These are phyloP conservation scores for Fusarium nisikadoi DNA, from an alignment of 2,329 filamentous ascomycete genomes.

Conservation along the genomic window DNA sequence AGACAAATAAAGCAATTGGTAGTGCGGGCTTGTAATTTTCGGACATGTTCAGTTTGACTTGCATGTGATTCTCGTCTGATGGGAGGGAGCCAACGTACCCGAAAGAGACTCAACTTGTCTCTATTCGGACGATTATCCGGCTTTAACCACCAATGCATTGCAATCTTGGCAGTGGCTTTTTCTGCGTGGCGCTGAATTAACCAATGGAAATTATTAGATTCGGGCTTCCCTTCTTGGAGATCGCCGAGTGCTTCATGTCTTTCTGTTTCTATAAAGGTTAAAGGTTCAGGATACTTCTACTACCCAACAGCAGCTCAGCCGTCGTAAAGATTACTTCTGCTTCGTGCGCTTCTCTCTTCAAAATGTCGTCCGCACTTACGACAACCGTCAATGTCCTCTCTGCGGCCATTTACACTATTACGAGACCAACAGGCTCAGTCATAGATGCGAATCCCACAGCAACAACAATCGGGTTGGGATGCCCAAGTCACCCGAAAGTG, in stretches of 20 bases:
- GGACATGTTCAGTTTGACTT: no score
- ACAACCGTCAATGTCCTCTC: neutral
- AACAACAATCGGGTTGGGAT: neutral
- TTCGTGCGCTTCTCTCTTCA: neutral
- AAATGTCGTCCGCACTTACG: neutral
- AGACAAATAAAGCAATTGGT: accelerated
- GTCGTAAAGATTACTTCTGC: accelerated
- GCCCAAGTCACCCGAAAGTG: neutral
- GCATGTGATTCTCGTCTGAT: accelerated
- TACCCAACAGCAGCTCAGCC: neutral
- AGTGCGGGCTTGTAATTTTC: no score
- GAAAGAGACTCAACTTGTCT: neutral
- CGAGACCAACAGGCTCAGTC: neutral
- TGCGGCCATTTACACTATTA: neutral
- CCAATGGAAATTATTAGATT: neutral
- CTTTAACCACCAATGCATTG: neutral
- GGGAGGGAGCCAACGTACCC: neutral
- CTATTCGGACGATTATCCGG: neutral
- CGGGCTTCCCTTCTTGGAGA: neutral
- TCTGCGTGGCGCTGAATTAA: neutral
- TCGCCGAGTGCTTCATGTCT: neutral
- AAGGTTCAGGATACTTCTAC: neutral
- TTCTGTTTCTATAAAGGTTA: neutral
- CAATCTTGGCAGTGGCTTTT: neutral
- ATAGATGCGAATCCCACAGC: neutral